Evolutionary conservation across 805 yeast genomes (phyloP).

Genomic region (Wickerhamiella siamensis): DNA sequence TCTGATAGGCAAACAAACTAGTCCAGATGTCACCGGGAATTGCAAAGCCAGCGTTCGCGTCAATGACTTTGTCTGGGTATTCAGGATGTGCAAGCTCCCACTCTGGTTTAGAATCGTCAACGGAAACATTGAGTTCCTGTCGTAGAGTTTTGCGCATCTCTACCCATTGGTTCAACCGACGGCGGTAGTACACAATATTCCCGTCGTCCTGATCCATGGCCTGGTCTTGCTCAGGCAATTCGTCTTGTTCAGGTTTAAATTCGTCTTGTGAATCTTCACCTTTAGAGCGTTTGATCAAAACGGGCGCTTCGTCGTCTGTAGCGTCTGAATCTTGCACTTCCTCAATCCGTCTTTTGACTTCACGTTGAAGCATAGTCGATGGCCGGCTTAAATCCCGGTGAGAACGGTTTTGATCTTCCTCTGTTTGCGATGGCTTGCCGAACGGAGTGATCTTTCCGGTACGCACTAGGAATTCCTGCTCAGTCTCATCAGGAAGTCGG

Average conservation of each 20-base stretch:
- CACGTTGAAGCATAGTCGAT: slow-evolving; percentile 7
- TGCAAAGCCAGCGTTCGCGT: slow-evolving; percentile 38
- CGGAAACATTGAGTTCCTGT: slow-evolving; percentile 5
- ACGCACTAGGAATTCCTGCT: slow-evolving; percentile 65
- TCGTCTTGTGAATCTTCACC: slow-evolving; percentile 17
- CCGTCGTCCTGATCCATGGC: slow-evolving; percentile 58
- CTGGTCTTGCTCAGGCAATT: slow-evolving; percentile 13
- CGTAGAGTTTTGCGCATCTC: slow-evolving; percentile 35
- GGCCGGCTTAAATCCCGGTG: slow-evolving; percentile 26
- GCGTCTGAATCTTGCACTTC: slow-evolving; percentile 15
- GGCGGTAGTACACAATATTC: slow-evolving; percentile 47
- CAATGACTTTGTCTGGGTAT: slow-evolving; percentile 57
- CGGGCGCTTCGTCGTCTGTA: slow-evolving; percentile 18
- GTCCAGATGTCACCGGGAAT: slow-evolving; percentile 88
- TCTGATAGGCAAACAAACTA: slow-evolving; percentile 79
- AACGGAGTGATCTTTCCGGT: slow-evolving; percentile 93
- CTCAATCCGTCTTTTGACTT: slow-evolving; percentile 1
- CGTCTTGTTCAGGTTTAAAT: slow-evolving; percentile 10
- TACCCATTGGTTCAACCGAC: slow-evolving; percentile 48
- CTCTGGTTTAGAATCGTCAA: slow-evolving; percentile 28
- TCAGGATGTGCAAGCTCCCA: slow-evolving; percentile 69
- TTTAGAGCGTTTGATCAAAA: slow-evolving; percentile 8
- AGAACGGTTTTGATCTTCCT: slow-evolving; percentile 31
- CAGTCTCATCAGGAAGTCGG: slow-evolving; percentile 55
- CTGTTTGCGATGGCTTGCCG: slow-evolving; percentile 37